These are phyloP conservation scores for Xylariaceae sp. DNA, from an alignment of 2,329 filamentous ascomycete genomes.

Conservation along the genomic window DNA sequence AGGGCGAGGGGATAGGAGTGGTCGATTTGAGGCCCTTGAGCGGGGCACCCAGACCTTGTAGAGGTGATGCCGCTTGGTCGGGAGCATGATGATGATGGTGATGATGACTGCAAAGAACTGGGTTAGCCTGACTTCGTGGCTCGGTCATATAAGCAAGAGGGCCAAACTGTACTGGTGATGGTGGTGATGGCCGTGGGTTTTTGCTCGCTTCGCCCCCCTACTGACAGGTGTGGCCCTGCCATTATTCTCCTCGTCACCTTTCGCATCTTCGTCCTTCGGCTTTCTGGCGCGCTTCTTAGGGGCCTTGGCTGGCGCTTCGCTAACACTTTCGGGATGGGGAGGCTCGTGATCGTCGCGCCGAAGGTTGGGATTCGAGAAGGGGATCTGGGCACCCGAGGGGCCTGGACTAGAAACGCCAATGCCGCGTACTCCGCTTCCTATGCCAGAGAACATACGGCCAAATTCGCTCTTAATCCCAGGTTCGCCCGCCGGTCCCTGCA, in stretches of 20 bases:
- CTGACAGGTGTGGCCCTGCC: slow-evolving; percentile 60
- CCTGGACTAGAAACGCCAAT: slow-evolving; percentile 53
- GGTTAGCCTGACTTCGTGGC: slow-evolving; percentile 20
- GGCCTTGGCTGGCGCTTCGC: slow-evolving; percentile 42
- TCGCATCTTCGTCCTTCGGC: slow-evolving; percentile 71
- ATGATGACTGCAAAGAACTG: slow-evolving; percentile 28
- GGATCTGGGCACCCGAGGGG: slow-evolving; percentile 40
- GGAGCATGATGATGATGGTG: slow-evolving; percentile 53
- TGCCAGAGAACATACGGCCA: slow-evolving; percentile 92
- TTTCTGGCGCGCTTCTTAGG: slow-evolving; percentile 62
- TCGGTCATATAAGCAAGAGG: slow-evolving; percentile 1
- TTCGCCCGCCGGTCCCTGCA: slow-evolving; percentile 75
- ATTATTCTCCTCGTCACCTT: slow-evolving; percentile 64
- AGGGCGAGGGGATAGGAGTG: slow-evolving; percentile 45
- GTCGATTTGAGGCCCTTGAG: slow-evolving; percentile 51
- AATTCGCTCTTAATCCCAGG: slow-evolving; percentile 93
- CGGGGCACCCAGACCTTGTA: slow-evolving; percentile 39
- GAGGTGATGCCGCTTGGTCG: slow-evolving; percentile 45
- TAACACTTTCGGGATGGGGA: slow-evolving; percentile 43
- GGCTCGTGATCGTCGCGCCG: slow-evolving; percentile 54
- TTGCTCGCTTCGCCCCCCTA: slow-evolving; percentile 59
- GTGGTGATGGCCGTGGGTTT: slow-evolving; percentile 63
- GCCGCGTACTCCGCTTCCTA: slow-evolving; percentile 59
- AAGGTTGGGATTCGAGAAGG: slow-evolving; percentile 45
- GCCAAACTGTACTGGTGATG: slow-evolving; percentile 60